These are phyloP conservation scores for Saccharum officinarum DNA, from an alignment of 176 grass and related monocot genomes.

Conservation along the genomic window DNA sequence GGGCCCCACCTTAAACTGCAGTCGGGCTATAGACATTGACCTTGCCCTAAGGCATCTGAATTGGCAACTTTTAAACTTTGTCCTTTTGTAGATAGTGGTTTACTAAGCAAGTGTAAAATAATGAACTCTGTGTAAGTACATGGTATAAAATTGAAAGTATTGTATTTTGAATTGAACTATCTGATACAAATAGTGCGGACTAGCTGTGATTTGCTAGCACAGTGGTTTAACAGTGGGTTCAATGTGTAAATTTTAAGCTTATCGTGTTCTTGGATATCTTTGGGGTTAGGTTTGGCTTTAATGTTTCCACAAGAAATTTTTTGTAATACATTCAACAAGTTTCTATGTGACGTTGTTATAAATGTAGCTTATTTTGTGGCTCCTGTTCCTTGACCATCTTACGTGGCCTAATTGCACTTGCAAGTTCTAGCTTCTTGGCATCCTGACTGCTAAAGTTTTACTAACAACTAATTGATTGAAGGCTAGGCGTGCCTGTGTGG, in stretches of 20 bases:
- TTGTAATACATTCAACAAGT: background rate
- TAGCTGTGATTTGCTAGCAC: background rate
- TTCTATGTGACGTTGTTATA: background rate
- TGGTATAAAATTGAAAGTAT: background rate
- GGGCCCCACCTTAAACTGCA: background rate
- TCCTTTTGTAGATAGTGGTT: background rate
- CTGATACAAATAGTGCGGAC: background rate
- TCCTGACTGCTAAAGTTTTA: slow-evolving; percentile 11
- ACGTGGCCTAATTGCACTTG: background rate
- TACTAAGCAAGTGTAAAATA: background rate
- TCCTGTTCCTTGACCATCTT: slow-evolving; percentile 7
- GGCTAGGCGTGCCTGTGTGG: background rate
- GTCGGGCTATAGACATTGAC: background rate
- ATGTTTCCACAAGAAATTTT: slow-evolving; percentile 14
- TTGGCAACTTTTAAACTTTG: background rate
- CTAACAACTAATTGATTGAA: slow-evolving; percentile 24
- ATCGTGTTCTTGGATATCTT: background rate
- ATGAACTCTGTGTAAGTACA: background rate
- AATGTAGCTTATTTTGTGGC: background rate
- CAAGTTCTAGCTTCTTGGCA: background rate
- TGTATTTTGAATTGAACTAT: background rate
- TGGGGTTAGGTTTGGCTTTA: background rate
- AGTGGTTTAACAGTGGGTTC: background rate
- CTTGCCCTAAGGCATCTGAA: background rate
- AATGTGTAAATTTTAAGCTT: background rate